Conservation (phyloP, 1,139 yeast genomes). For the Saccharomycopsis hybrid region DNA sequence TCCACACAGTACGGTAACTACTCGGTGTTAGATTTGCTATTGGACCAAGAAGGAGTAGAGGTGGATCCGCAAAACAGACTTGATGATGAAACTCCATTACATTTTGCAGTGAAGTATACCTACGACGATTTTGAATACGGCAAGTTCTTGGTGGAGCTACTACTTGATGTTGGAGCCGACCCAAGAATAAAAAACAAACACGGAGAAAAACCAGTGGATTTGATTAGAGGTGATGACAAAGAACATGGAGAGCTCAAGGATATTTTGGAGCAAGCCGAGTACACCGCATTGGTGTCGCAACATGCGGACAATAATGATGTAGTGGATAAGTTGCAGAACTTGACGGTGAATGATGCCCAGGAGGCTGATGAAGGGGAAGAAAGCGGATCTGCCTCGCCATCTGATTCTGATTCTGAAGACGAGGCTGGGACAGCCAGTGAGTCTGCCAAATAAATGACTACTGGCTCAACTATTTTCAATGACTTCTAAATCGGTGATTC, state of each 20-base stretch:
- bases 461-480: neutral
- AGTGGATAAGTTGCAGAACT: conserved; percentile 19
- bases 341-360: conserved; percentile 22
- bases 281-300: conserved; percentile 37
- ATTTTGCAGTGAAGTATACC: conserved; percentile 73
- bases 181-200: conserved; percentile 51
- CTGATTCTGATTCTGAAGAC: conserved; percentile 29
- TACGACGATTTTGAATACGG: conserved; percentile 83
- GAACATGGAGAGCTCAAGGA: conserved; percentile 44
- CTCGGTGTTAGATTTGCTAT: conserved; percentile 75
- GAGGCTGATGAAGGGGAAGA: conserved; percentile 27
- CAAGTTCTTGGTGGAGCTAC: conserved; percentile 65
- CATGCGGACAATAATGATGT: neutral
- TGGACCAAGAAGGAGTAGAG: conserved; percentile 89
- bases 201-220: conserved; percentile 71
- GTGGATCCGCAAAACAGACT: conserved; percentile 69
- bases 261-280: conserved; percentile 75
- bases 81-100: conserved; percentile 86
- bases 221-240: conserved; percentile 46
- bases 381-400: conserved; percentile 26
- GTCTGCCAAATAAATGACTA: neutral
- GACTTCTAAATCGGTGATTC: neutral
- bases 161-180: conserved; percentile 90
- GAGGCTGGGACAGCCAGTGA: conserved; percentile 13
- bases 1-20: conserved; percentile 78